phyloP scores from a whole-genome alignment of 306 rosid genomes.

The Ziziphus jujuba region DNA sequence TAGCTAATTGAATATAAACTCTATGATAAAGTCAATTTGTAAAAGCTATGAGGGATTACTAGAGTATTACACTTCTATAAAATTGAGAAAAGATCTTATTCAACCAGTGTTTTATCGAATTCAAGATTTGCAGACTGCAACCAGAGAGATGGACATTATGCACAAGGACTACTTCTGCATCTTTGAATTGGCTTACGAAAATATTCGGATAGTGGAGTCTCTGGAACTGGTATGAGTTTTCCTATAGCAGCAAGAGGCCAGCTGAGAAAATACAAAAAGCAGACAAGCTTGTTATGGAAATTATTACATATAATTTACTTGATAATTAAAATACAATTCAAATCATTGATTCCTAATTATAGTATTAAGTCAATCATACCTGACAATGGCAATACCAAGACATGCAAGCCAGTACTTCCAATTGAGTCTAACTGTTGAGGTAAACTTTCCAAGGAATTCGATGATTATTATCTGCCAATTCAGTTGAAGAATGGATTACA shows the following conservation, averaged over 20 bases:
- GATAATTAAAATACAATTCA: too few species aligned
- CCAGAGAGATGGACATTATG: not conserved
- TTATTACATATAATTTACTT: too few species aligned
- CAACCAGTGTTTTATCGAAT: too few species aligned
- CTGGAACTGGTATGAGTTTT: conserved; percentile 78
- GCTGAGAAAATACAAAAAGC: conserved; percentile 38
- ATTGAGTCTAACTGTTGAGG: conserved; percentile 60
- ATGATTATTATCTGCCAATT: conserved; percentile 67
- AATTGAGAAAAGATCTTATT: too few species aligned
- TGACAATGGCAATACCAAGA: conserved; percentile 48
- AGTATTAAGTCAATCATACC: conserved; percentile 43
- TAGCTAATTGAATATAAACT: too few species aligned
- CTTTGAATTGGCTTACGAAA: conserved; percentile 34
- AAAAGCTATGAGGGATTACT: too few species aligned
- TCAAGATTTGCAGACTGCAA: not conserved
- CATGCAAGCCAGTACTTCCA: conserved; percentile 67
- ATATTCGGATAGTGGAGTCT: conserved; percentile 52
- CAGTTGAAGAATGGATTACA: not conserved
- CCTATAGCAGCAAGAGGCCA: conserved; percentile 90
- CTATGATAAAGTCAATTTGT: too few species aligned
- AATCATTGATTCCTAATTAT: not conserved
- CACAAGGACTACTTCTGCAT: conserved; percentile 16
- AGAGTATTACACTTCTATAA: too few species aligned
- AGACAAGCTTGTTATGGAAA: not conserved
- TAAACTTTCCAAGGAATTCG: conserved; percentile 79